phyloP scores from a whole-genome alignment of 139 green algal genomes.

The Auxenochlorella pyrenoidosa region DNA sequence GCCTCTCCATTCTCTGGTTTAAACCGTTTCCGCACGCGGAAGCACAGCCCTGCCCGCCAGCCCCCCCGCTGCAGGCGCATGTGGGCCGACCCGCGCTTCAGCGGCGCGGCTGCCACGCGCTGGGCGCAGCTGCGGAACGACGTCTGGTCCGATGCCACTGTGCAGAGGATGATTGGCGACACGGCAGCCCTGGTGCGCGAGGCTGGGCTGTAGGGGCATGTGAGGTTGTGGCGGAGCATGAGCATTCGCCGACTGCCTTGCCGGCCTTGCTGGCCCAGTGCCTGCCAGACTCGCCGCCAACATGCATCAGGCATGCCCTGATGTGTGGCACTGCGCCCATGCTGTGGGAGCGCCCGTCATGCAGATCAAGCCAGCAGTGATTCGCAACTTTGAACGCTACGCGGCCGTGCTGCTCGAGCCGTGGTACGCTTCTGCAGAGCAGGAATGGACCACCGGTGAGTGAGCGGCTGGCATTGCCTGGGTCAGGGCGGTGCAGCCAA shows the following conservation, averaged over 20 bases:
- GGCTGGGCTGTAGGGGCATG: no score
- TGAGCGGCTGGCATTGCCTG: no score
- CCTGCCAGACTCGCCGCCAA: no score
- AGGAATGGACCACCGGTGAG: slow-evolving; percentile 12
- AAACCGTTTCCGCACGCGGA: background rate
- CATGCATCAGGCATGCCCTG: no score
- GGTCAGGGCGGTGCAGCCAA: no score
- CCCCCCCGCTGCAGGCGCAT: slow-evolving; percentile 7
- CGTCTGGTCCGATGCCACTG: slow-evolving; percentile 30
- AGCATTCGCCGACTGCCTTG: no score
- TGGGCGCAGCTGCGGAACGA: slow-evolving; percentile 35
- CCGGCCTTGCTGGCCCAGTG: no score
- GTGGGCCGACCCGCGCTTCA: slow-evolving; percentile 44
- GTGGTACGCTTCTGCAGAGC: background rate
- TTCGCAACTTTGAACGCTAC: slow-evolving; percentile 31
- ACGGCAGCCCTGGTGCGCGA: background rate
- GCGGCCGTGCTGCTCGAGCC: slow-evolving; percentile 16
- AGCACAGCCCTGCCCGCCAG: no score
- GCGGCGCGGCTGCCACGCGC: slow-evolving; percentile 15
- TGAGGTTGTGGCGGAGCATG: no score
- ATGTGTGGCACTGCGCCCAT: no score
- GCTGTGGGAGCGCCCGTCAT: background rate
- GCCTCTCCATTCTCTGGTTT: background rate
- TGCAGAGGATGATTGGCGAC: slow-evolving; percentile 5
- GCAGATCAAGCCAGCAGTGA: slow-evolving; percentile 24